phyloP scores from a whole-genome alignment of 164 flowering plant genomes.

The Tetrastigma voinierianum region DNA sequence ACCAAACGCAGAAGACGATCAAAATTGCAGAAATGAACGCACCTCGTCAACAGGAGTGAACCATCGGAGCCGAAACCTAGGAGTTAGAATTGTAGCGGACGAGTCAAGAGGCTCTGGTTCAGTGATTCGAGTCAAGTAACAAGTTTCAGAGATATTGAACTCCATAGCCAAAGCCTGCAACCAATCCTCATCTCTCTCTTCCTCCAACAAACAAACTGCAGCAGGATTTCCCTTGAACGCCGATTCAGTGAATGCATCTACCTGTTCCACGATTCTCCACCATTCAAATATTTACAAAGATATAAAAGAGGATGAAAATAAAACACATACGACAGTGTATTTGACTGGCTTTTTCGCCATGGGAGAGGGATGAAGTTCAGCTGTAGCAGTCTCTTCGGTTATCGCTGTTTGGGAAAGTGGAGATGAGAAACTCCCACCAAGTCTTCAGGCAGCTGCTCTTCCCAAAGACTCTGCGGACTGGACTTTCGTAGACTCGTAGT shows the following conservation, averaged over 20 bases:
- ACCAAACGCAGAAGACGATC: background rate
- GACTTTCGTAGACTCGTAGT: no score
- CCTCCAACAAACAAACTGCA: constrained; percentile 76
- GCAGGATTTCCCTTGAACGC: constrained; percentile 92
- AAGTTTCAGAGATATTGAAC: constrained; percentile 65
- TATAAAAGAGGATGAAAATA: background rate
- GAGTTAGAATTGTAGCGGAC: constrained; percentile 3
- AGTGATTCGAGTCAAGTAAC: constrained; percentile 51
- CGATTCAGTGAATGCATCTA: constrained; percentile 78
- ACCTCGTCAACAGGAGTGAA: constrained; percentile 85
- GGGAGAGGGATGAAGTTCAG: background rate
- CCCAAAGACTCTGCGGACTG: no score
- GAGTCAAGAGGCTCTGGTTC: constrained; percentile 4
- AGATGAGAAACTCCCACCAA: no score
- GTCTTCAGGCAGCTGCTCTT: no score
- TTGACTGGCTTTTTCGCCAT: constrained; percentile 48
- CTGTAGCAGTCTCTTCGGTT: no score
- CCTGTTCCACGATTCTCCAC: constrained; percentile 32
- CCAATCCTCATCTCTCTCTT: constrained; percentile 67
- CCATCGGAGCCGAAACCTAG: constrained; percentile 75
- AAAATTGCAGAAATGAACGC: background rate
- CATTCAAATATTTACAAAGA: background rate
- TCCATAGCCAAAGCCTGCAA: constrained; percentile 65
- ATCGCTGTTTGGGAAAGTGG: no score
- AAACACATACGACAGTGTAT: constrained; percentile 47